phyloP scores from a whole-genome alignment of 176 grass and related monocot species.

The Oryza punctata region DNA sequence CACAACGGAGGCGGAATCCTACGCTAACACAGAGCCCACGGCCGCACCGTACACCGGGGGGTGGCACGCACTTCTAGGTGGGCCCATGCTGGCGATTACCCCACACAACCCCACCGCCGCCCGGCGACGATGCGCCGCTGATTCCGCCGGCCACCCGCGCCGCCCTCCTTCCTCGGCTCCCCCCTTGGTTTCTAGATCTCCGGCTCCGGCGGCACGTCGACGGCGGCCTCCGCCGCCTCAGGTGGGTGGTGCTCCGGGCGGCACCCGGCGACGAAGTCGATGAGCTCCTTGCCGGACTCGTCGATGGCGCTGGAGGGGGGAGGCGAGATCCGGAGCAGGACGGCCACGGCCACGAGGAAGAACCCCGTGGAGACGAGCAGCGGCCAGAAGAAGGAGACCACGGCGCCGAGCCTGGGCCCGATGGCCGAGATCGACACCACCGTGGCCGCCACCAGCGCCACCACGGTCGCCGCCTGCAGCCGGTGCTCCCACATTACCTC shows the following conservation, averaged over 20 bases:
- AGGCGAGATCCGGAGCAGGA: constrained; percentile 77
- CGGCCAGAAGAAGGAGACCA: constrained; percentile 79
- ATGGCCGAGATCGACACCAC: constrained; percentile 53
- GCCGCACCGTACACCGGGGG: constrained; percentile 30
- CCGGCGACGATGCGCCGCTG: neutral
- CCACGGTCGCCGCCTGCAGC: constrained; percentile 41
- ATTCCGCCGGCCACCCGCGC: neutral
- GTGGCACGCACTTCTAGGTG: neutral
- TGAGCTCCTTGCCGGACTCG: constrained; percentile 65
- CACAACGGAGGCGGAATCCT: constrained; percentile 36
- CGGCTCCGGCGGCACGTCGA: constrained; percentile 44
- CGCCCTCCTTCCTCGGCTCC: neutral
- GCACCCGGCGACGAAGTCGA: constrained; percentile 70
- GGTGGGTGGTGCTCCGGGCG: constrained; percentile 37
- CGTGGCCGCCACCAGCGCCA: constrained; percentile 53
- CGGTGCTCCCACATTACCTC: constrained; percentile 65
- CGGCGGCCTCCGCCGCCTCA: constrained; percentile 6
- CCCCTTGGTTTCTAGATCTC: constrained; percentile 39
- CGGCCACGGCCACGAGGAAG: constrained; percentile 63
- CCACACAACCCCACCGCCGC: neutral
- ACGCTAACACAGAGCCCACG: constrained; percentile 18
- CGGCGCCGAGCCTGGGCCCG: constrained; percentile 47
- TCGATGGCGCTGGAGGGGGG: constrained; percentile 42
- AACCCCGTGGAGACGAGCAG: constrained; percentile 69
- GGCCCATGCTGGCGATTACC: constrained; percentile 24